Evolutionary conservation across 495 filamentous ascomycete genomes (phyloP).

Genomic region (Podospora conica): DNA sequence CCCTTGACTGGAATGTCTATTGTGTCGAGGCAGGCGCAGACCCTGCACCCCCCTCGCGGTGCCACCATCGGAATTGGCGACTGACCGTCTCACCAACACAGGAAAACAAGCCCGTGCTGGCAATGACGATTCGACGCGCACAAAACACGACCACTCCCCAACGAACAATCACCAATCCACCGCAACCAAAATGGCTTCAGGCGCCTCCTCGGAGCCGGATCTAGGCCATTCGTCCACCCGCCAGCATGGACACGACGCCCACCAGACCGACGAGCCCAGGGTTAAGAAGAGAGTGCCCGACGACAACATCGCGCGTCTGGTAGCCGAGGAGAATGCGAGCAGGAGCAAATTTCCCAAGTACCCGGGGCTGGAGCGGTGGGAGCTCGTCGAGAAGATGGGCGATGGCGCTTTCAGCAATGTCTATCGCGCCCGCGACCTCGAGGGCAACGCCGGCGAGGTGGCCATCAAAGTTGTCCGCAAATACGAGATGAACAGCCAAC

Average conservation of each 20-base stretch:
- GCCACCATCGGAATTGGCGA: constrained; percentile 2
- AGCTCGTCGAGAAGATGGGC: constrained; percentile 93
- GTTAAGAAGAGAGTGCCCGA: constrained; percentile 54
- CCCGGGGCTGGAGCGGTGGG: constrained; percentile 86
- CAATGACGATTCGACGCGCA: constrained; percentile 47
- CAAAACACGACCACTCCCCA: constrained; percentile 51
- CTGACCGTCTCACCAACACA: constrained; percentile 31
- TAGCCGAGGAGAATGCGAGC: constrained; percentile 82
- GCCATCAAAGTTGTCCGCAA: constrained; percentile 99
- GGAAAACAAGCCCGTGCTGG: constrained; percentile 79
- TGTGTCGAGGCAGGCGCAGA: not conserved
- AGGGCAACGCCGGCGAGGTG: constrained; percentile 66
- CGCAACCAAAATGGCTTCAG: constrained; percentile 30
- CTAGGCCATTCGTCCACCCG: constrained; percentile 9
- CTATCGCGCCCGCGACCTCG: constrained; percentile 74
- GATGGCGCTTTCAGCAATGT: constrained; percentile 99
- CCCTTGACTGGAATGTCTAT: not conserved
- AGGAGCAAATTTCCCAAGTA: constrained; percentile 84
- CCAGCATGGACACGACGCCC: constrained; percentile 35
- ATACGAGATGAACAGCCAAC: constrained; percentile 95
- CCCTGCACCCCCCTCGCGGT: not conserved
- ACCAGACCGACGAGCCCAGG: constrained; percentile 36
- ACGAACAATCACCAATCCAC: constrained; percentile 33
- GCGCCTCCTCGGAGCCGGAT: constrained; percentile 22
- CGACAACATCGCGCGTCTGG: constrained; percentile 68